Evolutionary conservation across 768 basidiomycete genomes (phyloP), one percentile per base, ranked within the genome.

Genomic region (Phanerodontia chrysosporium): DNA sequence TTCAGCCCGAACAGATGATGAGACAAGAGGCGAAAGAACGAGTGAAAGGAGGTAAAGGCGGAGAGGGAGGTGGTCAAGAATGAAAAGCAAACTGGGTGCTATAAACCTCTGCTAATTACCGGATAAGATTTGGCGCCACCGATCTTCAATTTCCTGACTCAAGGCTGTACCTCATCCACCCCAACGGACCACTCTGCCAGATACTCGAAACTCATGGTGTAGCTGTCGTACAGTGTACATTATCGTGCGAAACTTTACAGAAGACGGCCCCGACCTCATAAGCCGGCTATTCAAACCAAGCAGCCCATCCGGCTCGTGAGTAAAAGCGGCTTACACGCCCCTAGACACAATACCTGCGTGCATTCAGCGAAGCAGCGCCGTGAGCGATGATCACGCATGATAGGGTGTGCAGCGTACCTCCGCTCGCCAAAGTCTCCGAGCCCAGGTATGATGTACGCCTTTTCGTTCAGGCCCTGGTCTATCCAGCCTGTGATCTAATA

Each of bases 381-480:
- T 57, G 45, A 45, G 44, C 44, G 42, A 16, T 10, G 42, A 57
- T 46, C 25, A 28, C 27, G 27, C 18, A 12, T n/a, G 42, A 57
- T 32, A 46, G 45, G 22, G 44, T 35, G 6, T 25, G 30, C n/a
- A 3, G 36, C 74, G 61, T 65, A 88, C 90, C 92, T 86, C 69
- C 92, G 77, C 70, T 96, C 95, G 53, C 95, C 95, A 70, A 98
- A 98, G 70, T 98, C 95, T n/a, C 95, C 95, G n/a, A 98, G 78
- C 28, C 95, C 94, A 8, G 93, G 94, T 57, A 95, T 85, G 65
- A 95, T 95, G 69, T 89, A 97, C 24, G 90, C 85, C 70, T 88
- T 92, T 58, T 91, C 91, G 65, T 98, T 95, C 53, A 98, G 80
- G 4, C 93, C 91, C 64, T 93, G 76, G 70, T 98, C 95, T 55